Conservation (phyloP, 331 rosid genomes). For the Saraca asoca region DNA sequence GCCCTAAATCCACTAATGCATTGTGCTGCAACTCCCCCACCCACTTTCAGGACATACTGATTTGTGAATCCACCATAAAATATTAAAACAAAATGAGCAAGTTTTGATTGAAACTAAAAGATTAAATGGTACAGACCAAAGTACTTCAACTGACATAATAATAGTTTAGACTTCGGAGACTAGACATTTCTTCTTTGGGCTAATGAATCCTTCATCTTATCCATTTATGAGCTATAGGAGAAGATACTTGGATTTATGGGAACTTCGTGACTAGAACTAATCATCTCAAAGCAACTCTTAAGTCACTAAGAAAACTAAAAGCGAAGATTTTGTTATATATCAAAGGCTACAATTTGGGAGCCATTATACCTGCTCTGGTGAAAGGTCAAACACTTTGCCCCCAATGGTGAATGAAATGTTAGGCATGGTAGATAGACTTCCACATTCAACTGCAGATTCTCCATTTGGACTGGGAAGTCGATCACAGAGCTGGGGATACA, state of each 20-base stretch:
- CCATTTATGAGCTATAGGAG: background rate
- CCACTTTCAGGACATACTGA: conserved; percentile 63
- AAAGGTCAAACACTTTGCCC: conserved; percentile 57
- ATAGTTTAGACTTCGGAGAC: no score
- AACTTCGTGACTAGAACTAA: no score
- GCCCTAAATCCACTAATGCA: conserved; percentile 66
- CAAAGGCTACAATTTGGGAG: conserved; percentile 1
- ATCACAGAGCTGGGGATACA: conserved; percentile 58
- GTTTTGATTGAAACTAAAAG: background rate
- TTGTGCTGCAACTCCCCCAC: conserved; percentile 53
- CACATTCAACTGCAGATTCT: conserved; percentile 62
- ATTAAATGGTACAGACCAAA: background rate
- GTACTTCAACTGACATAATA: background rate
- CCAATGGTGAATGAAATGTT: conserved; percentile 65
- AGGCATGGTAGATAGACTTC: conserved; percentile 56
- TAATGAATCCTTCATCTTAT: background rate
- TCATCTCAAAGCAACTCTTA: background rate
- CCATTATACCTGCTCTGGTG: conserved; percentile 60
- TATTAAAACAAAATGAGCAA: background rate
- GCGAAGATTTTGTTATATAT: background rate
- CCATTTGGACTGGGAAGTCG: conserved; percentile 68
- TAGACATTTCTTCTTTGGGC: no score
- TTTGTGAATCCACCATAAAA: conserved; percentile 26
- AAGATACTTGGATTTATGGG: background rate
- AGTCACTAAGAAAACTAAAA: background rate